phyloP scores from a whole-genome alignment of 495 filamentous ascomycete species.

The Diplogelasinospora grovesii region DNA sequence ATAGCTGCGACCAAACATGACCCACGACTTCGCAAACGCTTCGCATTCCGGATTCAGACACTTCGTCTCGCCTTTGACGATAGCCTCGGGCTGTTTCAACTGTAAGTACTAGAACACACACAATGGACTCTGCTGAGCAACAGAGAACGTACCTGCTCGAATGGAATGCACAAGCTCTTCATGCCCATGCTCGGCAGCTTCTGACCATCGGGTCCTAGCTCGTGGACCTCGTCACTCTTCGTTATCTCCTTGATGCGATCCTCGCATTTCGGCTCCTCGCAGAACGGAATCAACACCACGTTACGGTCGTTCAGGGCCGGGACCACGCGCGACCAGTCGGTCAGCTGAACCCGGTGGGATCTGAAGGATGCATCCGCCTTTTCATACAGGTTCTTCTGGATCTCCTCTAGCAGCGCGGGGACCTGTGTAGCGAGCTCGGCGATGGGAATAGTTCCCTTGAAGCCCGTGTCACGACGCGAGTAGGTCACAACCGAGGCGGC shows the following conservation, averaged over 20 bases:
- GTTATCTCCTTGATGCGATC: constrained; percentile 89
- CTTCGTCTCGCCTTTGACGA: constrained; percentile 74
- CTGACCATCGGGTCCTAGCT: constrained; percentile 65
- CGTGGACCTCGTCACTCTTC: constrained; percentile 57
- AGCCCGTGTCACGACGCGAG: constrained; percentile 83
- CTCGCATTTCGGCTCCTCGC: constrained; percentile 74
- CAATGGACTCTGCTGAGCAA: too few species aligned
- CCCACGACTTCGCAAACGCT: constrained; percentile 67
- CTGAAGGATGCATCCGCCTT: constrained; percentile 72
- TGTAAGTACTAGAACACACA: too few species aligned
- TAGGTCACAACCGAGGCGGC: constrained; percentile 75
- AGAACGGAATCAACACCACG: constrained; percentile 80
- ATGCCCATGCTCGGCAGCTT: constrained; percentile 91
- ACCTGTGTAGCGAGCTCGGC: constrained; percentile 62
- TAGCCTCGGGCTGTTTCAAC: constrained; percentile 63
- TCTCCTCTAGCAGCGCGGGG: constrained; percentile 75
- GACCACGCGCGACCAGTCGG: constrained; percentile 82
- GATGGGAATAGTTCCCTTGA: constrained; percentile 67
- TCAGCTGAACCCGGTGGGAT: constrained; percentile 71
- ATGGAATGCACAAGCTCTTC: constrained; percentile 95
- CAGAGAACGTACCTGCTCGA: constrained; percentile 61
- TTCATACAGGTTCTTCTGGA: constrained; percentile 79
- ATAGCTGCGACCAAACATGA: constrained; percentile 74
- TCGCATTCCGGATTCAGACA: constrained; percentile 83
- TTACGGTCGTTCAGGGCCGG: constrained; percentile 88